These are phyloP conservation scores for Solanum rostratum DNA, from an alignment of 257 asterid species.

Conservation along the genomic window DNA sequence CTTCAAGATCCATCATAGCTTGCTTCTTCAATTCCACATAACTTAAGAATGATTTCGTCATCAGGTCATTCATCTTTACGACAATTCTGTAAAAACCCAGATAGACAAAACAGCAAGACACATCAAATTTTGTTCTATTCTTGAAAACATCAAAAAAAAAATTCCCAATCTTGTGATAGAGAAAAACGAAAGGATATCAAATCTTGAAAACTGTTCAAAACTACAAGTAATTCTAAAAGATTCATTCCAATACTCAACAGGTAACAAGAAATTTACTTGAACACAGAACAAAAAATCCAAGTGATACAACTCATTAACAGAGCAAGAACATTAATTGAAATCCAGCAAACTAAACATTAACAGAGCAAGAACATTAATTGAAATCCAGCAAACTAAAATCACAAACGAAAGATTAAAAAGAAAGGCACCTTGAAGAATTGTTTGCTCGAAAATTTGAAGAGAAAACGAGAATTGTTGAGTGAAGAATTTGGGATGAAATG, in stretches of 20 bases:
- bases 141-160: not conserved
- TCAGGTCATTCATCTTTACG: constrained; percentile 65
- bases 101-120: not conserved
- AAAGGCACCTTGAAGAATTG: not conserved
- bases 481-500: not conserved
- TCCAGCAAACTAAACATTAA: not conserved
- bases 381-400: not conserved
- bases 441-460: not conserved
- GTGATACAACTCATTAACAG: not conserved
- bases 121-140: not conserved
- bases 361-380: not conserved
- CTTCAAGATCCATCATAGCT: constrained; percentile 50
- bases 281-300: not conserved
- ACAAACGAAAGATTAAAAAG: not conserved
- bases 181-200: not conserved
- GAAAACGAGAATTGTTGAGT: not conserved
- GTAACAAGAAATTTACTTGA: not conserved
- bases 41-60: constrained; percentile 66
- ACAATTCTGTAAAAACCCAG: constrained; percentile 15
- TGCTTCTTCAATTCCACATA: constrained; percentile 79
- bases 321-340: not conserved
- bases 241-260: not conserved
- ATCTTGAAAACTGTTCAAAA: not conserved
- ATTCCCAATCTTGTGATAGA: not conserved
- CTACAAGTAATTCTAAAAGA: not conserved